Base-by-base conservation (phyloP, 169 alveolate species). In the Cryptosporidium sp. region DNA sequence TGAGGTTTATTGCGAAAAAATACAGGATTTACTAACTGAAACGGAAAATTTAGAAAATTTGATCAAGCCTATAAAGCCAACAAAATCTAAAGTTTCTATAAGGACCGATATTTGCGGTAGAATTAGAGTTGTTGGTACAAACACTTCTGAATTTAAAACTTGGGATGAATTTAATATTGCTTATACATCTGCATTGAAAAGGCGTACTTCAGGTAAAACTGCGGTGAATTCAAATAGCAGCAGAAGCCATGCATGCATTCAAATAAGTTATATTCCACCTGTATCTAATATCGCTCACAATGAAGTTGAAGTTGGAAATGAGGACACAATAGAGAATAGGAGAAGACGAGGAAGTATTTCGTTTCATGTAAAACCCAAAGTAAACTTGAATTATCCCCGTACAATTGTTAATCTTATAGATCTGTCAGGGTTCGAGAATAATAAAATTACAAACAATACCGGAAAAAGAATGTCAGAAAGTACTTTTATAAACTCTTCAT, bases 401-500 rank as follows among this genome's bases (percentile, higher is more conserved):
- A 62, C 89, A 45, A 80, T 80, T 35, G 89, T 80, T 29, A 80
- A 80, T 59, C 31, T 80, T 31, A 62, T 80, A 3, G 93, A 89
- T 70, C 55, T 89, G 4, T 85, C 93, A 5, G 93, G 93, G 12
- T 84, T 73, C 29, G 93, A 89, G 70, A 80, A 80, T 16, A 80
- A 80, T 41, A 59, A 55, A 12, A 26, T 80, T 33, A 62, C 89
- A 41, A 80, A 80, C 14, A 86, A 86, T 23, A 52, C 85, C 16
- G 92, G 92, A 3, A 84, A 65, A 21, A 84, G 89, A 43, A 74
- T 86, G 92, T 37, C 43, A 26, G 92, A 86, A 23, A 73, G 89
- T 37, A 86, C 92, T 41, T 74, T 84, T 31, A 86, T 86, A n/a
- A 86, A 86, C 33, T 65, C 92, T 4, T 73, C 89, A 23, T 26